A percentile compares a stretch with the other conserved stretches of the same genome.
Conservation (phyloP, 2,329 filamentous ascomycete genomes). For the Hirsutella minnesotensis region DNA sequence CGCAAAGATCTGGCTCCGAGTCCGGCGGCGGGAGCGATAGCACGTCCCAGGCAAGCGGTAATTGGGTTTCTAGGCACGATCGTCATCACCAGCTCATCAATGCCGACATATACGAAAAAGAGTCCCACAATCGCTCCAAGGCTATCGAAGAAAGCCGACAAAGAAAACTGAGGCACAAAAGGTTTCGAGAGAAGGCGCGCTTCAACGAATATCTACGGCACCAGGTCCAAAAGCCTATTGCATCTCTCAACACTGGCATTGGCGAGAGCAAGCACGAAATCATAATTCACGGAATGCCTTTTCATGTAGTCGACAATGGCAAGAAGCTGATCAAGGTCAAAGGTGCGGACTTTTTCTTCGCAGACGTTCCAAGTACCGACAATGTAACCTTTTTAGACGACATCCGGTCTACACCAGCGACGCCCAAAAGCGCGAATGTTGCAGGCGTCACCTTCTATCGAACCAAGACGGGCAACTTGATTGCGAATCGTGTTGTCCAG, state of each 20-base stretch:
- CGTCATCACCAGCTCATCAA: conserved; percentile 79
- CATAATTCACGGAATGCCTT: conserved; percentile 58
- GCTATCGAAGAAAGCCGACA: conserved; percentile 60
- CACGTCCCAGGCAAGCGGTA: conserved; percentile 17
- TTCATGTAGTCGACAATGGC: conserved; percentile 61
- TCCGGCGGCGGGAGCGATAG: conserved; percentile 22
- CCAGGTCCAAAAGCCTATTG: conserved; percentile 10
- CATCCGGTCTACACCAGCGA: conserved; percentile 48
- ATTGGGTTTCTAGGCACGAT: conserved; percentile 62
- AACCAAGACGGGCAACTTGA: conserved; percentile 79
- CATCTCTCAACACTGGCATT: conserved; percentile 12
- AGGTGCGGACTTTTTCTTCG: conserved; percentile 34
- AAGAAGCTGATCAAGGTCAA: conserved; percentile 69
- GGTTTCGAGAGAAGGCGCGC: conserved; percentile 47
- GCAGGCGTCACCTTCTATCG: conserved; percentile 74
- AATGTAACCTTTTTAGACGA: conserved; percentile 31
- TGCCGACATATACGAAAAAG: conserved; percentile 63
- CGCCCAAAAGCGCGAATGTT: conserved; percentile 61
- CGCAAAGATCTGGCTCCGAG: conserved; percentile 19
- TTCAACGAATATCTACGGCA: conserved; percentile 27
- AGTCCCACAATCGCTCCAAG: conserved; percentile 53
- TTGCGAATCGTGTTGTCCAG: conserved; percentile 63
- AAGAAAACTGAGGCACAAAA: conserved; percentile 40
- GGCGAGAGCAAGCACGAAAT: conserved; percentile 44
- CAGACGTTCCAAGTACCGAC: not conserved